These are phyloP conservation scores for Fusarium sp. DNA, from an alignment of 2,329 filamentous ascomycete genomes.

Conservation along the genomic window DNA sequence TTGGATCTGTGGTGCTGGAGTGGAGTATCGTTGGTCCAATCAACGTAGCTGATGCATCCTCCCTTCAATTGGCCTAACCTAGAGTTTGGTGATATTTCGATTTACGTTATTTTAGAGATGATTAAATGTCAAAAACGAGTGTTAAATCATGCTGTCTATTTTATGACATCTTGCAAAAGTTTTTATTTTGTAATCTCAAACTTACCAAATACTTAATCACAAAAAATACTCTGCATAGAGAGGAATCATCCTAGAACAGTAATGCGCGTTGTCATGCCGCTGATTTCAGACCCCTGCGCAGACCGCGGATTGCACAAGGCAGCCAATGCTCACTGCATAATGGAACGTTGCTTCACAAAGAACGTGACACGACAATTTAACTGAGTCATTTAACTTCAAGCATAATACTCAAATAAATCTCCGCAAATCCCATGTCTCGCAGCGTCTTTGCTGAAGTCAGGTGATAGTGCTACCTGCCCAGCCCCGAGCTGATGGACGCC, in stretches of 20 bases:
- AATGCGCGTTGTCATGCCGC: too few species aligned
- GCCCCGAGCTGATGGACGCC: not conserved
- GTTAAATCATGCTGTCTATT: rapidly evolving
- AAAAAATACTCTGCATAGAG: too few species aligned
- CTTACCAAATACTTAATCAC: too few species aligned
- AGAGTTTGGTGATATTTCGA: not conserved
- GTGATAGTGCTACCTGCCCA: not conserved
- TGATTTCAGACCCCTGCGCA: too few species aligned
- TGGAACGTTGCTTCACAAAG: not conserved
- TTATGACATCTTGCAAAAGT: rapidly evolving
- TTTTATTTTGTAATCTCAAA: too few species aligned
- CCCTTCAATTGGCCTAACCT: not conserved
- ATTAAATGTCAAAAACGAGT: rapidly evolving
- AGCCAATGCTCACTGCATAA: too few species aligned
- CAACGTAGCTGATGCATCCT: not conserved
- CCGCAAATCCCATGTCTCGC: not conserved
- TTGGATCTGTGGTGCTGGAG: not conserved
- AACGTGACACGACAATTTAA: not conserved
- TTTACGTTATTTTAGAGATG: not conserved
- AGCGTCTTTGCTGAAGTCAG: not conserved
- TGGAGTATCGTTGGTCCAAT: not conserved
- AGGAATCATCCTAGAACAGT: too few species aligned
- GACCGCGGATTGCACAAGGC: too few species aligned
- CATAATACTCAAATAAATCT: not conserved
- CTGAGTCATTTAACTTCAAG: not conserved